phyloP scores from a whole-genome alignment of 2,329 filamentous ascomycete genomes.

The Parastagonospora avenae region DNA sequence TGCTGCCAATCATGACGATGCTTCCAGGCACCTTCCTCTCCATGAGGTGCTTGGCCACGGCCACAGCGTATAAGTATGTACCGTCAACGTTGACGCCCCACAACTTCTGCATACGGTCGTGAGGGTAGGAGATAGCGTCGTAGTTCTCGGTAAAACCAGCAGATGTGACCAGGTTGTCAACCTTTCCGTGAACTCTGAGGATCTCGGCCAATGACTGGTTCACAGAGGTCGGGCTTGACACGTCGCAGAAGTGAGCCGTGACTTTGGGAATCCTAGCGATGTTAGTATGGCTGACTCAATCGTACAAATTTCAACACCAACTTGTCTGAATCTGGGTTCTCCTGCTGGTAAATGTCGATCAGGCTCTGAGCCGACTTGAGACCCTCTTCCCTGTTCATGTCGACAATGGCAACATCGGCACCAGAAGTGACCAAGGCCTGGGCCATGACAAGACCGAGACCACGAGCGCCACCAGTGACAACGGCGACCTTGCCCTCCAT shows the following conservation, averaged over 20 bases:
- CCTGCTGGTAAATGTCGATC: slow-evolving; percentile 74
- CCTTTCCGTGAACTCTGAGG: slow-evolving; percentile 73
- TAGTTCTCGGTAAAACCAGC: slow-evolving; percentile 97
- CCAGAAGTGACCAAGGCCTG: slow-evolving; percentile 89
- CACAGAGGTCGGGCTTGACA: slow-evolving; percentile 79
- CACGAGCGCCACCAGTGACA: slow-evolving; percentile 88
- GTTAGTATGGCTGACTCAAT: slow-evolving; percentile 2
- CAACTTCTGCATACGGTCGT: slow-evolving; percentile 89
- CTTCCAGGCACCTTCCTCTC: slow-evolving; percentile 77
- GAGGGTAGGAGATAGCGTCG: slow-evolving; percentile 86
- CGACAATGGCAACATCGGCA: slow-evolving; percentile 87
- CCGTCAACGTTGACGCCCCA: slow-evolving; percentile 95
- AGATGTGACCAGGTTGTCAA: slow-evolving; percentile 93
- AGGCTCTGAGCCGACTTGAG: slow-evolving; percentile 75
- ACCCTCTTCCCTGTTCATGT: slow-evolving; percentile 90
- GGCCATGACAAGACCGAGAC: slow-evolving; percentile 88
- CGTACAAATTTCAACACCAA: slow-evolving; percentile 41
- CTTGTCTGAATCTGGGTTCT: slow-evolving; percentile 77
- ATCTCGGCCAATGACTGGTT: slow-evolving; percentile 73
- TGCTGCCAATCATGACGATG: slow-evolving; percentile 94
- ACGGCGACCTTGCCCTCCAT: slow-evolving; percentile 82
- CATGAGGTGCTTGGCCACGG: slow-evolving; percentile 87
- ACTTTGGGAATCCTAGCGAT: slow-evolving; percentile 71
- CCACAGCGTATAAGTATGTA: slow-evolving; percentile 85
- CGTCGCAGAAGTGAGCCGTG: slow-evolving; percentile 89